phyloP scores from a whole-genome alignment of 371 early-diverging fungal species.

The Apophysomyces variabilis region DNA sequence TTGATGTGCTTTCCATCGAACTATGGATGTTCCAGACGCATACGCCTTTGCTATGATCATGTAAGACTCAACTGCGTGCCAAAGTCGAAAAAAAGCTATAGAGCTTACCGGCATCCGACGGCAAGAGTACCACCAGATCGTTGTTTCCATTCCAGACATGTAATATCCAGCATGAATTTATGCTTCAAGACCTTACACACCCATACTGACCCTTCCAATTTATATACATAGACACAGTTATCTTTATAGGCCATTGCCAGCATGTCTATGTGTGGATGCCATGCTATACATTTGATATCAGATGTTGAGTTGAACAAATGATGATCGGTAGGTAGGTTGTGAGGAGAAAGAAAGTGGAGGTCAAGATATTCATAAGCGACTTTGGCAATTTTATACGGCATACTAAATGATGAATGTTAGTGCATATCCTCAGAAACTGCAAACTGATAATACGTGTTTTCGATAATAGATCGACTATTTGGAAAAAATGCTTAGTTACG shows the following conservation, averaged over 20 bases:
- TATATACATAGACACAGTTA: slow-evolving; percentile 54
- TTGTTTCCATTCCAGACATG: slow-evolving; percentile 61
- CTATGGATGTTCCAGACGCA: slow-evolving; percentile 53
- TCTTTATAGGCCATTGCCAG: slow-evolving; percentile 57
- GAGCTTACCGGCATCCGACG: slow-evolving; percentile 52
- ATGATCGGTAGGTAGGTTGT: slow-evolving; percentile 1
- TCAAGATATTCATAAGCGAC: background rate
- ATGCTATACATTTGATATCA: slow-evolving; percentile 37
- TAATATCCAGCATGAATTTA: slow-evolving; percentile 50
- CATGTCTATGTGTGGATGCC: slow-evolving; percentile 59
- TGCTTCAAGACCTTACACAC: slow-evolving; percentile 47
- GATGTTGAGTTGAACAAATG: background rate
- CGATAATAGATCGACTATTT: background rate
- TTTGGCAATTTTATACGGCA: slow-evolving; percentile 1
- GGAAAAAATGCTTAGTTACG: background rate
- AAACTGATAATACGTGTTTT: background rate
- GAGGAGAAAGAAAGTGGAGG: background rate
- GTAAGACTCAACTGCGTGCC: background rate
- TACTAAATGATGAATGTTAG: background rate
- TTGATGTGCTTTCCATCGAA: background rate
- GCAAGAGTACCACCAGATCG: slow-evolving; percentile 52
- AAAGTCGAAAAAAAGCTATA: background rate
- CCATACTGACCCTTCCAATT: slow-evolving; percentile 39
- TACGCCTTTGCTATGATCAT: slow-evolving; percentile 36
- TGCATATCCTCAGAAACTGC: background rate